These are phyloP conservation scores for Backusella mclennaniae DNA, from an alignment of 192 early-diverging fungal species.

Conservation along the genomic window DNA sequence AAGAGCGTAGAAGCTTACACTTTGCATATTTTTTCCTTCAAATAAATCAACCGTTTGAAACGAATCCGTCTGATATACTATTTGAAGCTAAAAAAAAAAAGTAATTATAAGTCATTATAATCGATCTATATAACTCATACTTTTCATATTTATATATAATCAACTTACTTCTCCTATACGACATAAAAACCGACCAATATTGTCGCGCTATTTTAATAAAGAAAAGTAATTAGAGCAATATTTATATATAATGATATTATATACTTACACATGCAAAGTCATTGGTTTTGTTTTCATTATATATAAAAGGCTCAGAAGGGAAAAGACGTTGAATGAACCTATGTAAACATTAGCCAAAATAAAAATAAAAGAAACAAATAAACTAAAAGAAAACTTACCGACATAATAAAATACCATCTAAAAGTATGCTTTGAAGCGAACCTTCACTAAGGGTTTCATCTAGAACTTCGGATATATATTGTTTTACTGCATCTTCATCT, in stretches of 20 bases:
- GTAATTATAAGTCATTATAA: not conserved
- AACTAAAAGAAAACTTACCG: constrained; percentile 40
- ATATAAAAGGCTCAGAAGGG: not conserved
- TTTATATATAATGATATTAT: not conserved
- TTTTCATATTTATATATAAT: not conserved
- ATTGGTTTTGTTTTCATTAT: constrained; percentile 10
- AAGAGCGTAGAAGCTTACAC: constrained; percentile 34
- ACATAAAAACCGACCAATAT: constrained; percentile 71
- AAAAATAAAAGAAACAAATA: not conserved
- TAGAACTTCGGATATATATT: not conserved
- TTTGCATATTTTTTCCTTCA: constrained; percentile 76
- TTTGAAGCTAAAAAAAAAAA: constrained; percentile 51
- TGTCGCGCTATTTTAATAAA: constrained; percentile 64
- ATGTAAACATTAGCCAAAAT: not conserved
- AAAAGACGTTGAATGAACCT: constrained; percentile 11
- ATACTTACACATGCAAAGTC: constrained; percentile 15
- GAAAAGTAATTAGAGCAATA: not conserved
- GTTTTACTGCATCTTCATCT: constrained; percentile 7
- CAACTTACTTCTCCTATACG: constrained; percentile 53
- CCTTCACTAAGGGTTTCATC: constrained; percentile 26
- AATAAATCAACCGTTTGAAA: constrained; percentile 84
- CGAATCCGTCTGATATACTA: constrained; percentile 66
- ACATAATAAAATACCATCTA: constrained; percentile 79
- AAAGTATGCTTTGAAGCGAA: constrained; percentile 57
- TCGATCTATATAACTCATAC: not conserved